Evolutionary conservation across 331 rosid species (phyloP).

Genomic region (Quercus lobata): DNA sequence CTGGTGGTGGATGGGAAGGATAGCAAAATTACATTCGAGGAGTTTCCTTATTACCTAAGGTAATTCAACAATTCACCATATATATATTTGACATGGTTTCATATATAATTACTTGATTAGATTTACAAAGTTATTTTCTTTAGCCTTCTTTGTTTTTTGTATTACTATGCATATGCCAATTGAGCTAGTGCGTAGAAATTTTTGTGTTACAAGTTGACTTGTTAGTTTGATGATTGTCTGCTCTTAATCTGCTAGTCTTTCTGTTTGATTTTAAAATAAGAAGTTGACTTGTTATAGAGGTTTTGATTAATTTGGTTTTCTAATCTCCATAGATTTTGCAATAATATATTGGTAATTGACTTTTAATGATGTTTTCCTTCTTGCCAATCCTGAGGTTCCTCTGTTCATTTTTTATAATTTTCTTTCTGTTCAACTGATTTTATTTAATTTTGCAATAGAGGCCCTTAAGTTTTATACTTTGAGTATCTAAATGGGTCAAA

Average conservation of each 20-base stretch:
- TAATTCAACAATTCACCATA: conserved; percentile 20
- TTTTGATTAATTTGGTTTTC: conserved; percentile 11
- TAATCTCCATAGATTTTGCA: neutral
- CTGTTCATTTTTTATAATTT: neutral
- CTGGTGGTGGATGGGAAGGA: conserved; percentile 60
- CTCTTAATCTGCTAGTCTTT: conserved; percentile 16
- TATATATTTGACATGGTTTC: neutral
- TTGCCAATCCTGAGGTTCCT: neutral
- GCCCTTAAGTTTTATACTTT: neutral
- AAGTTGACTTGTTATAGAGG: conserved; percentile 7
- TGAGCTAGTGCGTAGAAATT: neutral
- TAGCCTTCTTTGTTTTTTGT: too few species aligned
- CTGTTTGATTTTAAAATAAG: neutral
- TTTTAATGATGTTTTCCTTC: neutral
- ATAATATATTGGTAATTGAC: neutral
- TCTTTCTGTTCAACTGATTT: neutral
- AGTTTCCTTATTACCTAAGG: conserved; percentile 88
- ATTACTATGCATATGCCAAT: neutral
- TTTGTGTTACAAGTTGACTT: conserved; percentile 18
- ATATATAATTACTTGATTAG: neutral
- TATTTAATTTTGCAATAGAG: neutral
- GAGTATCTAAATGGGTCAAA: neutral
- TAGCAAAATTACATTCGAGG: conserved; percentile 51
- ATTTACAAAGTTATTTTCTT: neutral
- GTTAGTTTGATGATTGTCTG: conserved; percentile 16